Conservation (phyloP, 352 stramenopile genomes). For the Saprolegnia diclina region DNA sequence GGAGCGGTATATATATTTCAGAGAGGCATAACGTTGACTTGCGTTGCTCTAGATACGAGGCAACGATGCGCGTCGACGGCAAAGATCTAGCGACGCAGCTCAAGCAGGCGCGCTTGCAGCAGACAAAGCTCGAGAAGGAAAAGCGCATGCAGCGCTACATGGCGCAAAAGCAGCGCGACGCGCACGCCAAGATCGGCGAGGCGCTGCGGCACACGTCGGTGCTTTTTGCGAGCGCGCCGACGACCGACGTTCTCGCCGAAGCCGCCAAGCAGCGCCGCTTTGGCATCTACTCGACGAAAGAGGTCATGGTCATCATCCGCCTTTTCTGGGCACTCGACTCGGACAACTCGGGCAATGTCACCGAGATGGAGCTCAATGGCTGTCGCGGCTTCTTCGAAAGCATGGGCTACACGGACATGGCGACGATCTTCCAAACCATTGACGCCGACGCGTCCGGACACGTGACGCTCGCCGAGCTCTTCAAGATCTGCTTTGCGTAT, state of each 20-base stretch:
- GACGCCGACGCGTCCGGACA: slow-evolving; percentile 56
- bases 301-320: slow-evolving; percentile 70
- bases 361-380: slow-evolving; percentile 44
- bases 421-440: slow-evolving; percentile 60
- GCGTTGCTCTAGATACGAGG: not conserved
- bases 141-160: slow-evolving; percentile 64
- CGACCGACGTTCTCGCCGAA: not conserved
- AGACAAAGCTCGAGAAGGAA: slow-evolving; percentile 42
- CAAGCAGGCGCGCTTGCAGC: slow-evolving; percentile 27
- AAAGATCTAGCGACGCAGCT: not conserved
- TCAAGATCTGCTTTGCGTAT: slow-evolving; percentile 64
- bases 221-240: slow-evolving; percentile 31
- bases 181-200: slow-evolving; percentile 60
- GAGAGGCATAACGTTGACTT: not conserved
- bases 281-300: slow-evolving; percentile 58
- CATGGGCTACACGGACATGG: slow-evolving; percentile 55
- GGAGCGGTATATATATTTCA: not conserved
- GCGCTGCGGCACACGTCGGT: slow-evolving; percentile 65
- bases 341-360: slow-evolving; percentile 56
- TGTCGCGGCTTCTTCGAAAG: slow-evolving; percentile 63
- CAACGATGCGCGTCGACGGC: not conserved
- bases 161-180: slow-evolving; percentile 59
- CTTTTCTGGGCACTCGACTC: slow-evolving; percentile 69
- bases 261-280: slow-evolving; percentile 41
- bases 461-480: slow-evolving; percentile 51